phyloP scores from a whole-genome alignment of 441 rosid species.

The Hypseocharis bilobata region DNA sequence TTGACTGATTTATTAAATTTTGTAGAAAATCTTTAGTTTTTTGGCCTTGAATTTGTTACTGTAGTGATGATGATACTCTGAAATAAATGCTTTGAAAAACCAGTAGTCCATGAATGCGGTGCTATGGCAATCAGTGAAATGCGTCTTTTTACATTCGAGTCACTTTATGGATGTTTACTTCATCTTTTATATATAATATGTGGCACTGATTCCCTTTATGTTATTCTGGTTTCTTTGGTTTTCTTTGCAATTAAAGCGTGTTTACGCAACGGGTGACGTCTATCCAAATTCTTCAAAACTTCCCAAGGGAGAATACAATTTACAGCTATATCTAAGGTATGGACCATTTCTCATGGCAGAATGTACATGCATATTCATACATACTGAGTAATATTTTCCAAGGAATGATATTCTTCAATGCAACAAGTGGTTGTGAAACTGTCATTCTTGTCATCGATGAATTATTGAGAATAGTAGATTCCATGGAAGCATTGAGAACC shows the following conservation, averaged over 20 bases:
- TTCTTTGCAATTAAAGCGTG: constrained; percentile 44
- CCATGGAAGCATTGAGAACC: background rate
- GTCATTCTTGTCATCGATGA: background rate
- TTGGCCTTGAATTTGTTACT: background rate
- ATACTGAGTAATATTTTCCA: background rate
- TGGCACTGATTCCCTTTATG: constrained; percentile 16
- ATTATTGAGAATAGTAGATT: background rate
- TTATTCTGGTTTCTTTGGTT: constrained; percentile 1
- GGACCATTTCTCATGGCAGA: constrained; percentile 1
- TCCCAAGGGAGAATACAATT: constrained; percentile 81
- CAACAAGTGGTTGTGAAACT: background rate
- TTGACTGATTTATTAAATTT: background rate
- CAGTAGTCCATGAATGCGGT: background rate
- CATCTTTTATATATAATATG: constrained; percentile 12
- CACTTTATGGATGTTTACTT: background rate
- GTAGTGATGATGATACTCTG: background rate
- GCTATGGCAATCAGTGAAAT: constrained; percentile 1
- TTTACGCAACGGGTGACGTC: constrained; percentile 74
- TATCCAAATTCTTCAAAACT: constrained; percentile 78
- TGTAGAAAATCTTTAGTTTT: constrained; percentile 4
- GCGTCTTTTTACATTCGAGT: constrained; percentile 5
- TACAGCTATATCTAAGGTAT: constrained; percentile 76
- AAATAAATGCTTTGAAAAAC: background rate
- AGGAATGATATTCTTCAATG: background rate
- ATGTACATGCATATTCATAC: background rate